A percentile compares a stretch with the other conserved stretches of the same genome.
Evolutionary conservation across 73 alveolate species (phyloP).

Genomic region (Loxodes magnus): DNA sequence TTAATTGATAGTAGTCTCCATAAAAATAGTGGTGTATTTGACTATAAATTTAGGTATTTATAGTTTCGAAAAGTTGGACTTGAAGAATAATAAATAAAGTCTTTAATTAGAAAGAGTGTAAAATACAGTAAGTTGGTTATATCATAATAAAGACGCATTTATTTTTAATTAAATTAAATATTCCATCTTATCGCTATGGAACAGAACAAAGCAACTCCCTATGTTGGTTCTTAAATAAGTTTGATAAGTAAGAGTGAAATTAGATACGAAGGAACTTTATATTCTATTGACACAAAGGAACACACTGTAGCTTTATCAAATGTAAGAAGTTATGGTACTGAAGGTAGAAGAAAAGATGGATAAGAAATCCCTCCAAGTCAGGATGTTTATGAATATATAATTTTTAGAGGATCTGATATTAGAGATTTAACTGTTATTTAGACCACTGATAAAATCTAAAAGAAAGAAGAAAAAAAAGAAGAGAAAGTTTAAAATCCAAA

Average conservation of each 20-base stretch:
- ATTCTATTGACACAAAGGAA: conserved; percentile 19
- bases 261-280: conserved; percentile 33
- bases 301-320: conserved; percentile 27
- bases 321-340: conserved; percentile 29
- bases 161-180: too few relatives aligned
- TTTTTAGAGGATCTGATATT: conserved; percentile 6
- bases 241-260: conserved; percentile 21
- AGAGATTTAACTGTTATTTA: conserved; percentile 1
- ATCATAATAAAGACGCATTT: too few relatives aligned
- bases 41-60: too few relatives aligned
- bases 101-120: too few relatives aligned
- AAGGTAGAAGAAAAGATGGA: conserved; percentile 21
- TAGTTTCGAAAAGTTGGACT: too few relatives aligned
- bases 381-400: conserved; percentile 3
- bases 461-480: neutral
- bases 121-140: too few relatives aligned
- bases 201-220: too few relatives aligned
- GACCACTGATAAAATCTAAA: neutral
- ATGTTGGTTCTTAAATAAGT: conserved; percentile 20
- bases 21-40: too few relatives aligned
- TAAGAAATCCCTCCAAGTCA: conserved; percentile 24
- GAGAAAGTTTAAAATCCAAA: neutral
- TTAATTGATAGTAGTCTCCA: too few relatives aligned
- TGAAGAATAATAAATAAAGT: too few relatives aligned
- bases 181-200: too few relatives aligned